Conservation (phyloP, 179 eudicot species). For the Pouteria campechiana region DNA sequence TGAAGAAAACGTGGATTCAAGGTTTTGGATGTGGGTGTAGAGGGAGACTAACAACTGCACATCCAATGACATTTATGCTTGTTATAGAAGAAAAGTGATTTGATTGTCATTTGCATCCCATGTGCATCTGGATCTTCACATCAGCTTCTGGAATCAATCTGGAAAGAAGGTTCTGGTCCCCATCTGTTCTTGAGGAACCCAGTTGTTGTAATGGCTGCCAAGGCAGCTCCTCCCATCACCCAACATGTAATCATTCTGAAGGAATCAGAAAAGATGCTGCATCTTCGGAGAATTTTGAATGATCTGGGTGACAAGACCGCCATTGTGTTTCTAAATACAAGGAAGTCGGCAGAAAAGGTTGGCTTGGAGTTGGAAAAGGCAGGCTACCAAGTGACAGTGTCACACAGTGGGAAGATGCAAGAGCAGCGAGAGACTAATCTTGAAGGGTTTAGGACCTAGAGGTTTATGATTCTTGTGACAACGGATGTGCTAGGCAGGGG, state of each 20-base stretch:
- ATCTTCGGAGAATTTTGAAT: constrained; percentile 51
- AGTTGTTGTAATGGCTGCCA: constrained; percentile 91
- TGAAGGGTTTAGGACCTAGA: constrained; percentile 87
- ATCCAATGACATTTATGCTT: too few relatives aligned
- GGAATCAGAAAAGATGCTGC: constrained; percentile 54
- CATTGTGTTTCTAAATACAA: constrained; percentile 71
- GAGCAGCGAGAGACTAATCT: constrained; percentile 82
- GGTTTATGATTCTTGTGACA: constrained; percentile 73
- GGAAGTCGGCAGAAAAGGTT: constrained; percentile 51
- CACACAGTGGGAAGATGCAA: constrained; percentile 76
- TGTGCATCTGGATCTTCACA: too few relatives aligned
- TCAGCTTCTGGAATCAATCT: too few relatives aligned
- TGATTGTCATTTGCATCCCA: too few relatives aligned
- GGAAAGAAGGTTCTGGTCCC: too few relatives aligned
- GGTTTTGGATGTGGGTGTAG: too few relatives aligned
- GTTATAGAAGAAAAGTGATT: too few relatives aligned
- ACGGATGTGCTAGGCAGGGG: constrained; percentile 98
- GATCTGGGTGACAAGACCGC: constrained; percentile 76
- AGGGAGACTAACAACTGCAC: too few relatives aligned
- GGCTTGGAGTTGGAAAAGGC: constrained; percentile 50
- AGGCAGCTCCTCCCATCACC: constrained; percentile 67
- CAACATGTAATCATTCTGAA: constrained; percentile 77
- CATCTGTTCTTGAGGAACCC: constrained; percentile 87
- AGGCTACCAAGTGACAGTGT: constrained; percentile 63
- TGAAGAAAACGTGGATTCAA: too few relatives aligned